Evolutionary conservation across 371 early-diverging fungal genomes (phyloP).

Genomic region (Batrachochytrium dendrobatidis): DNA sequence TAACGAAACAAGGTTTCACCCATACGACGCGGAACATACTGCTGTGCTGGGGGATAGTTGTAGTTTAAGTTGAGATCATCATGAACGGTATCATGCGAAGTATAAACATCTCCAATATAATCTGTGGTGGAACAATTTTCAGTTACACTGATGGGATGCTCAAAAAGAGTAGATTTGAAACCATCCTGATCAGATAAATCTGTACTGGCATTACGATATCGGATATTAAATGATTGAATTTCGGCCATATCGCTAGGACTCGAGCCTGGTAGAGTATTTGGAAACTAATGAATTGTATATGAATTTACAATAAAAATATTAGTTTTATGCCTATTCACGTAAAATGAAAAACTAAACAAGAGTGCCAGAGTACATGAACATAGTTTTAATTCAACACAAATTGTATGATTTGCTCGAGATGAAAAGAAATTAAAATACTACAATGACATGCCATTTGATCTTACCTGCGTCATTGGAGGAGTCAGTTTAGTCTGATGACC

Average conservation of each 20-base stretch:
- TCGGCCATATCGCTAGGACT: neutral
- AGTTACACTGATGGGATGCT: neutral
- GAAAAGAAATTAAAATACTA: too few relatives aligned
- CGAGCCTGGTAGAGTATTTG: too few relatives aligned
- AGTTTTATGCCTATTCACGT: too few relatives aligned
- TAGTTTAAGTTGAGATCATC: neutral
- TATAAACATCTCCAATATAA: neutral
- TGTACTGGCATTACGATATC: neutral
- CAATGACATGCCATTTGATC: too few relatives aligned
- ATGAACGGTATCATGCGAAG: neutral
- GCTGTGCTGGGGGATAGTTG: constrained; percentile 12
- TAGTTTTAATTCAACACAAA: too few relatives aligned
- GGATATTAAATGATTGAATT: neutral
- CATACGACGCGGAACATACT: constrained; percentile 8
- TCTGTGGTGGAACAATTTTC: neutral
- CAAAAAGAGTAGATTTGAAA: neutral
- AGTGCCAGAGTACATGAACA: too few relatives aligned
- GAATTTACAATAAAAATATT: too few relatives aligned
- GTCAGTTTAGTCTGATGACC: too few relatives aligned
- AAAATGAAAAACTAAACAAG: too few relatives aligned
- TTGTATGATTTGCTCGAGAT: too few relatives aligned
- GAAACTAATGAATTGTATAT: too few relatives aligned
- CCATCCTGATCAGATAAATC: neutral
- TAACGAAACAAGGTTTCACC: constrained; percentile 28
- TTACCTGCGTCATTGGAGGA: too few relatives aligned